Evolutionary conservation across 495 filamentous ascomycete genomes (phyloP), one percentile per base, ranked within the genome.

Genomic region (Hypoxylon intermedium): DNA sequence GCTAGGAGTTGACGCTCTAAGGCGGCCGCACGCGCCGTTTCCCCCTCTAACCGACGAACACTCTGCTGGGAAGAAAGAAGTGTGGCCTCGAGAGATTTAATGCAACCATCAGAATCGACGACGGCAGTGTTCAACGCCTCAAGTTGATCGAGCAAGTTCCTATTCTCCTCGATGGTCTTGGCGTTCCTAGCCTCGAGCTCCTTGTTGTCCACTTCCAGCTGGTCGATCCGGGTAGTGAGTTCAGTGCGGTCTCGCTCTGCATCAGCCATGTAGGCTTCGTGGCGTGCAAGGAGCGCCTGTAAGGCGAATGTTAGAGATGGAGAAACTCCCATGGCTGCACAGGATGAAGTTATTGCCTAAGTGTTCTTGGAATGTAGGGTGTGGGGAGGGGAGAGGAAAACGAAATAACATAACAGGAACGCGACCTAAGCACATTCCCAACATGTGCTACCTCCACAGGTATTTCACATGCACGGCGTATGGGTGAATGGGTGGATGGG

Each of bases 251-350:
- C 90, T 47, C 86, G 82, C 78, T 96, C 92, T 46, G 91, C 89
- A 69, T 96, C 91, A 15, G 85, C 87, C 80, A 97, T 90, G 72
- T 96, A 97, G 33, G 87, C 84, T 76, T 97, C 93, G 82, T 98
- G 93, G 53, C 93, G 89, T 45, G 88, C 85, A 13, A 98, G 84
- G 31, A 98, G 79, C 28, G 93, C 90, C 93, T 97, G 87, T 48
- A 91, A 75, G 34, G 86, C 73, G 76, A 89, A 90, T 13, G 84
- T 91, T 74, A 91, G 87, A 66, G 53, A 57, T 20, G 59, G 42
- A 12, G 52, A 62, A 15, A 44, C 53, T 5, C 43, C 42, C 76
- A 82, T 82, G 41, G 69, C 63, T 62, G 58, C 44, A n/a, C 41
- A 54, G 43, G 55, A 60, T 5, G 31, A 50, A 19, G 31, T 33